Evolutionary conservation across 2,329 filamentous ascomycete genomes (phyloP), one percentile per base, ranked within the genome.

Genomic region (Pseudocercospora vitis): DNA sequence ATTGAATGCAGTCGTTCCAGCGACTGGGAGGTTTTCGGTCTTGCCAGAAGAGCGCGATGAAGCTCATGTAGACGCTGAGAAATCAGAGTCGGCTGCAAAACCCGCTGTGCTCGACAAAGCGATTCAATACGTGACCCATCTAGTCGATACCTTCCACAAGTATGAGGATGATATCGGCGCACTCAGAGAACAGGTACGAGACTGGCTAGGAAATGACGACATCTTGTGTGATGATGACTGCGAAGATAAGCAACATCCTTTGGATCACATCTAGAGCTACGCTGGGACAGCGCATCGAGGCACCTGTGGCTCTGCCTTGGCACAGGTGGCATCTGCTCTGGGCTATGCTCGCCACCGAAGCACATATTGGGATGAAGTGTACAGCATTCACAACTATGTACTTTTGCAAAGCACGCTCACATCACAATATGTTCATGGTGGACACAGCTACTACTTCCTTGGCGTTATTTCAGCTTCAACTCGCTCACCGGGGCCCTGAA

Each of bases 51-150:
- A 44, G 21, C 19, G 14, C 4, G 18, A 19, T 16, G 56, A 59
- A 21, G 53, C 53, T 40, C 37, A 21, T n/a, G 6, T 12, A 3
- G 37, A 42, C 37, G 24, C 21, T 21, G 37, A 42, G 4, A 42
- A 42, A 21, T 14, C 37, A 42, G 37, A 42, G 21, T 26, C 37
- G 3, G 56, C 56, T 21, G 53, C 56, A 14, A 59, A 59, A 23
- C 56, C 56, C 19, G 53, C 48, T n/a, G 51, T 59, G 1, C 57
- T 59, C 24, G 57, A 59, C 48, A 59, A 56, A 42, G 57, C 57
- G 7, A 59, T 59, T 24, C 57, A 59, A 37, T 59, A 59, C 35
- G 50, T 55, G 7, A 51, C 52, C 4, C 57, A 59, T 40, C 42
- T 59, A n/a, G 45, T 56, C 14, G 53, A 54, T 37, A 59, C 57